Percentiles rank a stretch among this genome's conserved stretches.
phyloP scores from a whole-genome alignment of 73 alveolate species.

The Paramecium pentaurelia region DNA sequence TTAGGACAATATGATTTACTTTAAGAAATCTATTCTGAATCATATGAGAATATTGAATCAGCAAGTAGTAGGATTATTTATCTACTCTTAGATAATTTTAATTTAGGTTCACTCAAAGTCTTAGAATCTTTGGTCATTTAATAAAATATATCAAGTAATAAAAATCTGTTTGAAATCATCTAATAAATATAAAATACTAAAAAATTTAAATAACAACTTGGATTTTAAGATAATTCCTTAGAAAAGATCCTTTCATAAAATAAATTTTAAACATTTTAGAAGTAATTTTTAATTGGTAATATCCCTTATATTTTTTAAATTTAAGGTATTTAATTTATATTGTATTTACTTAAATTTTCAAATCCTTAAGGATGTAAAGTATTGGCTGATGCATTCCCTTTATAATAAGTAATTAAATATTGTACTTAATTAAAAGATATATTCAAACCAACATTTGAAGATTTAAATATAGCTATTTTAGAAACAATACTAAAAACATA shows the following conservation, averaged over 20 bases:
- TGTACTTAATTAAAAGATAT: background rate
- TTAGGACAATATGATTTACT: conserved; percentile 16
- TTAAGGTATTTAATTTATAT: background rate
- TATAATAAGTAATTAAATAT: background rate
- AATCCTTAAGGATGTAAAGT: background rate
- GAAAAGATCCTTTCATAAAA: background rate
- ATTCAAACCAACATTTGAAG: background rate
- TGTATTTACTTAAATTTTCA: background rate
- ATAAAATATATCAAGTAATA: background rate
- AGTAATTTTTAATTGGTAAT: background rate
- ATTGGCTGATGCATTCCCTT: background rate
- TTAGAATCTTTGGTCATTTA: background rate
- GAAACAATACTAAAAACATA: background rate
- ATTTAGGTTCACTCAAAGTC: background rate
- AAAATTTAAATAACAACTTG: background rate
- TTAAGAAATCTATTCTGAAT: background rate
- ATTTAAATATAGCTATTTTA: background rate
- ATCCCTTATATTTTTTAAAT: background rate
- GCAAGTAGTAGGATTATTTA: background rate
- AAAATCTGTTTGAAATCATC: background rate
- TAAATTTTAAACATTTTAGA: background rate
- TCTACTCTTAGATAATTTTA: background rate
- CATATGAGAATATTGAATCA: background rate
- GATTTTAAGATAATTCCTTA: background rate
- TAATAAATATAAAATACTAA: background rate